Percentiles rank a stretch among this genome's conserved stretches.
Evolutionary conservation across 495 filamentous ascomycete genomes (phyloP).

Genomic region (Neurospora sp.): DNA sequence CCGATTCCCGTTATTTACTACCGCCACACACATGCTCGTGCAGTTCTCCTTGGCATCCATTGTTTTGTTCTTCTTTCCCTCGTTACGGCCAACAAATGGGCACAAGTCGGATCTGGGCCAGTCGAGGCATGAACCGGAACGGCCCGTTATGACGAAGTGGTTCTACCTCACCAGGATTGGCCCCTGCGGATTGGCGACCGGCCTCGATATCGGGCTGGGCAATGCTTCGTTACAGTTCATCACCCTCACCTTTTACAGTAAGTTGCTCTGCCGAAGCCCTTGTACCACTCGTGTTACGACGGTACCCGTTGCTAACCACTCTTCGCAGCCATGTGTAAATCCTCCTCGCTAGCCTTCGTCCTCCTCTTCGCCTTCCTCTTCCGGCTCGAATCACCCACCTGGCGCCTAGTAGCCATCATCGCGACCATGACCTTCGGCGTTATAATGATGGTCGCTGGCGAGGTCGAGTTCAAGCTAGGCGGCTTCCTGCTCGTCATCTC

Average conservation of each 20-base stretch:
- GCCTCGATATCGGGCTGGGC: slow-evolving; percentile 90
- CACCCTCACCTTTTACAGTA: slow-evolving; percentile 91
- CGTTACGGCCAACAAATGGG: slow-evolving; percentile 58
- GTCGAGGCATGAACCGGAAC: slow-evolving; percentile 43
- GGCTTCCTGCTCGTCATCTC: slow-evolving; percentile 90
- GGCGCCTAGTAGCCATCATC: slow-evolving; percentile 79
- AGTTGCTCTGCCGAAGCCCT: slow-evolving; percentile 14
- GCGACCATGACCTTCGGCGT: slow-evolving; percentile 89
- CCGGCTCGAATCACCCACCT: slow-evolving; percentile 77
- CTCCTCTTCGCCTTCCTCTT: slow-evolving; percentile 94
- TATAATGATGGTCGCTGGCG: slow-evolving; percentile 97
- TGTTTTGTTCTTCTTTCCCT: slow-evolving; percentile 75
- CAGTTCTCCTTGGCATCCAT: slow-evolving; percentile 78
- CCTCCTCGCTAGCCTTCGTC: slow-evolving; percentile 88
- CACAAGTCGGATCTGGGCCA: slow-evolving; percentile 37
- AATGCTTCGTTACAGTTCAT: slow-evolving; percentile 96
- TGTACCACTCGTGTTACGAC: background rate
- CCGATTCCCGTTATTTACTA: slow-evolving; percentile 91
- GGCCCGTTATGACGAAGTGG: slow-evolving; percentile 76
- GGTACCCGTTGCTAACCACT: slow-evolving; percentile 7
- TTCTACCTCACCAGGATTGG: slow-evolving; percentile 91
- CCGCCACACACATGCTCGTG: slow-evolving; percentile 89
- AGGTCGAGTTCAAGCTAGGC: slow-evolving; percentile 79
- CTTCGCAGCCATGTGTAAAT: slow-evolving; percentile 89
- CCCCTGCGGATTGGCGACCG: slow-evolving; percentile 87